Percentiles rank a stretch among this genome's conserved stretches.
Evolutionary conservation across 2,329 filamentous ascomycete genomes (phyloP).

Genomic region (Monilinia fructigena): DNA sequence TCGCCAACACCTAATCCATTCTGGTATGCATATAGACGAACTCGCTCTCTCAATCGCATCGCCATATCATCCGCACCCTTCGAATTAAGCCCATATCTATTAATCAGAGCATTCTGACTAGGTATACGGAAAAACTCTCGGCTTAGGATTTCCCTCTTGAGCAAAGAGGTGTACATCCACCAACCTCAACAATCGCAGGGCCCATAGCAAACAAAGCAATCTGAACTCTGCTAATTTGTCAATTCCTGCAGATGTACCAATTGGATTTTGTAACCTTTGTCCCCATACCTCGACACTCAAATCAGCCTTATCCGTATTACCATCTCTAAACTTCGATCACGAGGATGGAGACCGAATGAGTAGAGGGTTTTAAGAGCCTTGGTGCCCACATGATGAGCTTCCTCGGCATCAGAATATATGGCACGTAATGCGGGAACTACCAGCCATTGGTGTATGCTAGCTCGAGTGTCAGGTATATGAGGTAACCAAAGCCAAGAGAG

Average conservation of each 20-base stretch:
- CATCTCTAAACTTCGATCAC: constrained; percentile 59
- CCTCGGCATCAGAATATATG: constrained; percentile 75
- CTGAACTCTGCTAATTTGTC: constrained; percentile 89
- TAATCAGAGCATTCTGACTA: constrained; percentile 83
- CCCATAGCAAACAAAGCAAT: constrained; percentile 79
- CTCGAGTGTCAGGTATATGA: constrained; percentile 72
- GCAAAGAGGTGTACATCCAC: constrained; percentile 84
- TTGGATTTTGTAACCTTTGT: constrained; percentile 74
- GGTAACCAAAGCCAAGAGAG: constrained; percentile 50
- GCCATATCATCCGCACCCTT: constrained; percentile 86
- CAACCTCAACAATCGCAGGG: constrained; percentile 85
- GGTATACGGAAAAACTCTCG: constrained; percentile 88
- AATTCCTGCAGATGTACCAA: constrained; percentile 92
- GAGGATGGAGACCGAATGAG: constrained; percentile 71
- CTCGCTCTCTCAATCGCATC: constrained; percentile 70
- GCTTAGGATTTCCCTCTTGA: constrained; percentile 82
- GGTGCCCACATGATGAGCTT: constrained; percentile 84
- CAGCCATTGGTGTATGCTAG: constrained; percentile 66
- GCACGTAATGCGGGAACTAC: constrained; percentile 65
- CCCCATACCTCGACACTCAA: constrained; percentile 66
- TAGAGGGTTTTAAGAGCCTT: constrained; percentile 70
- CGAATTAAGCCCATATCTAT: constrained; percentile 94
- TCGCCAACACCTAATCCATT: constrained; percentile 64
- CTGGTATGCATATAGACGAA: constrained; percentile 72
- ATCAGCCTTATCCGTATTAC: constrained; percentile 38